Base-by-base conservation (phyloP, 352 stramenopile genomes). In the Globisporangium abappressorium region DNA sequence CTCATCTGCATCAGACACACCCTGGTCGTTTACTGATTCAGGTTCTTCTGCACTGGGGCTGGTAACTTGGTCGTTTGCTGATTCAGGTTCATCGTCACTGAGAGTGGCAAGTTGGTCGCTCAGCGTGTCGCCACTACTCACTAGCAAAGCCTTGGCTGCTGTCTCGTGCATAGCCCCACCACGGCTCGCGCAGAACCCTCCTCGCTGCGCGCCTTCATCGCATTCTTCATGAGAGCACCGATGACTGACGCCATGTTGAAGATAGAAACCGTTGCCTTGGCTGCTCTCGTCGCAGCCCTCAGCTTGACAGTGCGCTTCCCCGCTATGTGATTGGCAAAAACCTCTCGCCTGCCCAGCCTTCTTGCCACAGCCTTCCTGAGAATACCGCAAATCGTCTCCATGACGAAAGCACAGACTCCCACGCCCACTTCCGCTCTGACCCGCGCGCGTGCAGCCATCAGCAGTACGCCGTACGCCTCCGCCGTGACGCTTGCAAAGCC, bases 281-380 rank as follows among this genome's bases (percentile, higher is more conserved):
- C 34, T 62, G n/a, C n/a, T 49, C 34, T 46, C n/a, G 24, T 53
- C 33, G 33, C 20, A 47, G 26, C 54, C 18, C 18, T 43, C 54
- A 9, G 8, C 24, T 54, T 63, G 57, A 65, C 88, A 95, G 8
- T 87, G 87, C 26, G 89, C 69, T 2, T 81, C 84, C n/a, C 87
- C 85, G 34, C 87, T 85, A 74, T 96, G 88, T 0, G 81, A 79
- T 62, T 93, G 92, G 76, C 88, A 96, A 2, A 92, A 79, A 6
- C 84, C 84, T n/a, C 92, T 91, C 9, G 79, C 87, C 74, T 92
- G 82, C 2, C 77, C 54, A 7, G 28, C 54, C 28, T 59, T 59
- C 28, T 59, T 59, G 28, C 18, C 18, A 18, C 54, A 59, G 7
- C 26, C 54, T 22, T 36, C 24, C 28, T 59, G 26, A 2, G 54